Conservation (phyloP, 257 asterid species). For the Thymus quinquecostatus region DNA sequence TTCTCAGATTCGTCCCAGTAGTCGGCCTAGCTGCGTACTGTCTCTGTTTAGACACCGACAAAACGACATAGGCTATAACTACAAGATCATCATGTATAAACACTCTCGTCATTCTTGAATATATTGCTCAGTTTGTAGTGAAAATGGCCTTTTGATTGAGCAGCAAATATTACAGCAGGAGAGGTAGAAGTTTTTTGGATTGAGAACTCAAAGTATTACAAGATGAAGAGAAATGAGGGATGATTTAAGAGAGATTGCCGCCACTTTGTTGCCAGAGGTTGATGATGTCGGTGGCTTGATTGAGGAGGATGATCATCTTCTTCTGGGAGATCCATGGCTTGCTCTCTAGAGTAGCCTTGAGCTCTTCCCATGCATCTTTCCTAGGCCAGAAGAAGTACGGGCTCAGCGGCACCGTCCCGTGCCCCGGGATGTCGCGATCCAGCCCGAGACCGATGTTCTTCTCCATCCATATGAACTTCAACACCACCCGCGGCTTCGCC, state of each 20-base stretch:
- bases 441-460: conserved; percentile 64
- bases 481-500: conserved; percentile 45
- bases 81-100: not conserved
- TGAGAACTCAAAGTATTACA: conserved; percentile 22
- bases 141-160: conserved; percentile 22
- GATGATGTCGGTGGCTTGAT: conserved; percentile 66
- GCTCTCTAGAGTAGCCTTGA: conserved; percentile 50
- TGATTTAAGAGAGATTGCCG: conserved; percentile 47
- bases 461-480: conserved; percentile 69
- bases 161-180: conserved; percentile 1
- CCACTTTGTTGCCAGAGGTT: conserved; percentile 73
- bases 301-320: conserved; percentile 65
- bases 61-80: conserved; percentile 36
- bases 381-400: conserved; percentile 63
- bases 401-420: conserved; percentile 52
- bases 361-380: conserved; percentile 64
- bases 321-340: conserved; percentile 58
- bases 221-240: not conserved
- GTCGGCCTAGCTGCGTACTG: conserved; percentile 78
- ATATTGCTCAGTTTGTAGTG: conserved; percentile 6
- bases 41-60: conserved; percentile 54
- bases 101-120: conserved; percentile 8
- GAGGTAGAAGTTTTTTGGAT: conserved; percentile 4
- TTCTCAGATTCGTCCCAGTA: conserved; percentile 77
- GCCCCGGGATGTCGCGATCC: conserved; percentile 49